Evolutionary conservation across 805 yeast genomes (phyloP).

Genomic region (Cyberlindnera euphorbiiphila): DNA sequence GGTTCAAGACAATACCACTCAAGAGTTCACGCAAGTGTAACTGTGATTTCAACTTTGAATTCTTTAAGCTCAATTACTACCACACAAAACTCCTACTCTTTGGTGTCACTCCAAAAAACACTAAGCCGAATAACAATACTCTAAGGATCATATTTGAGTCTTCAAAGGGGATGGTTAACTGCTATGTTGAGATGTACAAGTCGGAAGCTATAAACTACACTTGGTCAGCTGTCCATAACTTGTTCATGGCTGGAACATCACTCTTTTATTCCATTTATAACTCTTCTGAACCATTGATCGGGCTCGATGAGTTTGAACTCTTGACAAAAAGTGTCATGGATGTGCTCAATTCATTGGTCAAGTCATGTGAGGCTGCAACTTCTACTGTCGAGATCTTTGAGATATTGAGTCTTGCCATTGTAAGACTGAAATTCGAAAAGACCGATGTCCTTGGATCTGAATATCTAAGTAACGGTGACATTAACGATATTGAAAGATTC

Average conservation of each 20-base stretch:
- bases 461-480: slow-evolving; percentile 11
- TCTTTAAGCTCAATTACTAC: slow-evolving; percentile 70
- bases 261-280: slow-evolving; percentile 74
- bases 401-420: slow-evolving; percentile 65
- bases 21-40: slow-evolving; percentile 56
- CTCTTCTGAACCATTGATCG: slow-evolving; percentile 48
- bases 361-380: slow-evolving; percentile 74
- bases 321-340: slow-evolving; percentile 46
- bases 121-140: slow-evolving; percentile 49
- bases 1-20: slow-evolving; percentile 57
- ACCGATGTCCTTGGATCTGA: slow-evolving; percentile 1
- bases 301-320: slow-evolving; percentile 46
- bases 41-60: slow-evolving; percentile 67
- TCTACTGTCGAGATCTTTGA: slow-evolving; percentile 71
- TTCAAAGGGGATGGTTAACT: slow-evolving; percentile 60
- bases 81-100: slow-evolving; percentile 69
- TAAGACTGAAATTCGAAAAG: slow-evolving; percentile 46
- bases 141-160: slow-evolving; percentile 55
- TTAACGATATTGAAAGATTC: slow-evolving; percentile 26
- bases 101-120: slow-evolving; percentile 73
- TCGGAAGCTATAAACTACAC: slow-evolving; percentile 70
- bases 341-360: slow-evolving; percentile 57
- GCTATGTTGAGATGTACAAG: slow-evolving; percentile 56
- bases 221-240: slow-evolving; percentile 89
- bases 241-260: slow-evolving; percentile 87